These are phyloP conservation scores for Phialophora tarda DNA, from an alignment of 2,329 filamentous ascomycete genomes.

Conservation along the genomic window DNA sequence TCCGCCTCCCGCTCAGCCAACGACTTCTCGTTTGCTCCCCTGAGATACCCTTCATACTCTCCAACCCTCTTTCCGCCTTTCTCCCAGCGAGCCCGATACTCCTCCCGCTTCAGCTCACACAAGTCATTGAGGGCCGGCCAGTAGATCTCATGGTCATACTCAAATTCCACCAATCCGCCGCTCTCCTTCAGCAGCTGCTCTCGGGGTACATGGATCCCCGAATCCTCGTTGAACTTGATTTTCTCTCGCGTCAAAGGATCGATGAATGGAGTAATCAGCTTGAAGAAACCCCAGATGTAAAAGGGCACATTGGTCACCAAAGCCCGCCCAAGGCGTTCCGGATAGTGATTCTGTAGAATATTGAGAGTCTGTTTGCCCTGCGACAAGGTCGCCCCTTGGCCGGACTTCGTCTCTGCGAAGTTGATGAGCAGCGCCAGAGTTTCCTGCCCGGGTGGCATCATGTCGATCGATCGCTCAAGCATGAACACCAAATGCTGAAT, in stretches of 20 bases:
- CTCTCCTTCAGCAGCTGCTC: constrained; percentile 81
- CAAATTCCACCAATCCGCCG: constrained; percentile 81
- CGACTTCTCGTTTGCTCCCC: constrained; percentile 62
- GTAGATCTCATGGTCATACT: constrained; percentile 86
- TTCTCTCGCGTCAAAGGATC: constrained; percentile 92
- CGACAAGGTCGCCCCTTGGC: constrained; percentile 75
- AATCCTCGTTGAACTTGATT: constrained; percentile 96
- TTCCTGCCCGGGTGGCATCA: constrained; percentile 87
- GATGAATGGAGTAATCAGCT: constrained; percentile 93
- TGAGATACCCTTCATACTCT: constrained; percentile 86
- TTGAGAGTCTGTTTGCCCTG: constrained; percentile 82
- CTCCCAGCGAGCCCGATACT: constrained; percentile 73
- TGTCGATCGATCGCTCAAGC: constrained; percentile 85
- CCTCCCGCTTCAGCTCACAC: constrained; percentile 68
- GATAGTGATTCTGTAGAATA: constrained; percentile 95
- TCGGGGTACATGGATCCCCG: constrained; percentile 78
- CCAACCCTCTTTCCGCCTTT: constrained; percentile 80
- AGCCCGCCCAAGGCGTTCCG: constrained; percentile 85
- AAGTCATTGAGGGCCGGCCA: constrained; percentile 84
- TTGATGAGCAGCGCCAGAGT: constrained; percentile 86
- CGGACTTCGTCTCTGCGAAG: constrained; percentile 79
- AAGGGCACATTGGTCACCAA: constrained; percentile 92
- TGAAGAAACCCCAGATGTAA: constrained; percentile 93
- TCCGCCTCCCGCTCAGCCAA: constrained; percentile 44
- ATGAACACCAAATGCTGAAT: constrained; percentile 95